phyloP scores from a whole-genome alignment of 177 flowering plant genomes.

The Vitis hybrid region DNA sequence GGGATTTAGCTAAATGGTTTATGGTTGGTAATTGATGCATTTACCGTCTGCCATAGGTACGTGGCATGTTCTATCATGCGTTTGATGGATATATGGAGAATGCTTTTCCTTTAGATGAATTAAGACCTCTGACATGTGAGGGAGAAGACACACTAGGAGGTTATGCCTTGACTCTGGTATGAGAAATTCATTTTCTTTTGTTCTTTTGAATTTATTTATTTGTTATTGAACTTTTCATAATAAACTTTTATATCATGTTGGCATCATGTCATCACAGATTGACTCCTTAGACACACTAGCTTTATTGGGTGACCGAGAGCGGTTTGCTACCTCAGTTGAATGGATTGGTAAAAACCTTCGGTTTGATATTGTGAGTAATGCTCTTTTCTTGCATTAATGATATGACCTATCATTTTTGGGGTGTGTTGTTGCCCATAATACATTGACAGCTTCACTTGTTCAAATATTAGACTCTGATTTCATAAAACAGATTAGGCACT shows the following conservation, averaged over 20 bases:
- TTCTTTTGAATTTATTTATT: neutral
- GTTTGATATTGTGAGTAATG: slow-evolving; percentile 88
- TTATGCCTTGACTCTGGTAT: slow-evolving; percentile 94
- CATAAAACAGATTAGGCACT: too few relatives aligned
- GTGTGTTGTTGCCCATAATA: too few relatives aligned
- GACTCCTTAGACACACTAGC: slow-evolving; percentile 94
- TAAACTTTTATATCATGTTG: slow-evolving; percentile 8
- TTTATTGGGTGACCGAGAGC: slow-evolving; percentile 77
- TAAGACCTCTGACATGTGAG: slow-evolving; percentile 76
- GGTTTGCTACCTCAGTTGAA: slow-evolving; percentile 79
- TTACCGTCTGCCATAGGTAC: slow-evolving; percentile 50
- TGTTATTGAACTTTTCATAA: neutral
- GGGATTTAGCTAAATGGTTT: neutral
- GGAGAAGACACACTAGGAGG: slow-evolving; percentile 96
- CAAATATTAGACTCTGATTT: too few relatives aligned
- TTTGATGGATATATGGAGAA: slow-evolving; percentile 91
- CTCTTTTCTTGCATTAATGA: slow-evolving; percentile 4
- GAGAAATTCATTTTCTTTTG: slow-evolving; percentile 1
- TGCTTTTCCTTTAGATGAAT: slow-evolving; percentile 95
- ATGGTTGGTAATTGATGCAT: slow-evolving; percentile 3
- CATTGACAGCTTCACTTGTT: too few relatives aligned
- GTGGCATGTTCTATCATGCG: slow-evolving; percentile 95
- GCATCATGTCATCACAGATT: slow-evolving; percentile 44
- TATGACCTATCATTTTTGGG: neutral
- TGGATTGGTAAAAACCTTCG: slow-evolving; percentile 94